Evolutionary conservation across 2,329 filamentous ascomycete genomes (phyloP), one percentile per base, ranked within the genome.

Genomic region (Diplodia intermedia): DNA sequence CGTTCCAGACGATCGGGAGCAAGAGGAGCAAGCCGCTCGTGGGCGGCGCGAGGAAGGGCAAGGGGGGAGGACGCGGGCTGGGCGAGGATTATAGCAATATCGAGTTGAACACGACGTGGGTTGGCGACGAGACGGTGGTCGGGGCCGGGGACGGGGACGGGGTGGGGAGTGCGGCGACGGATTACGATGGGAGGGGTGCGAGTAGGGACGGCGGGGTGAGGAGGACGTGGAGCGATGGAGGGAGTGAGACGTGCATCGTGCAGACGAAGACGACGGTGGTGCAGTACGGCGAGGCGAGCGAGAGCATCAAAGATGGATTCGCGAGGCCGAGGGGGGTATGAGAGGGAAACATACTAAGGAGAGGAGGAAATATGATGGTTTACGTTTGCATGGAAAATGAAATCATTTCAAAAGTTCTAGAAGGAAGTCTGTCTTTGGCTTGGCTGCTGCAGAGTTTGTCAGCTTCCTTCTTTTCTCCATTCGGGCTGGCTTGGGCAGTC

Each of bases 211-310:
- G 33, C 12, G 14, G 60, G 8, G 23, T 20, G 15, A 20, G 31
- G 23, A 65, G 26, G 26, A 47, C 60, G 23, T 65, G 61, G 61
- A 65, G 61, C 18, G 61, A 65, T 40, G 61, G 61, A 11, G 61
- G 47, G 23, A 65, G 61, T 33, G 61, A 65, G 47, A 65, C 49
- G 47, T 29, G 31, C 12, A 65, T 65, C 5, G 61, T 65, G 15
- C 31, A 65, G 40, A 61, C 57, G 26, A 61, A 61, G 40, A 50
- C 57, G 18, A 49, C 57, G 57, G 56, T 60, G 14, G 56, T 60
- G 36, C 38, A 60, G 56, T 60, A 47, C 15, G 56, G 56, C 4
- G 56, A 60, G 1, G 18, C 14, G 15, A 60, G 20, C 12, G 56
- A 60, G 38, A 60, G 56, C 14, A 60, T 60, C 4, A 23, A 36